These are phyloP conservation scores for Amanita jacksonii DNA, from an alignment of 768 basidiomycete genomes.

Conservation along the genomic window DNA sequence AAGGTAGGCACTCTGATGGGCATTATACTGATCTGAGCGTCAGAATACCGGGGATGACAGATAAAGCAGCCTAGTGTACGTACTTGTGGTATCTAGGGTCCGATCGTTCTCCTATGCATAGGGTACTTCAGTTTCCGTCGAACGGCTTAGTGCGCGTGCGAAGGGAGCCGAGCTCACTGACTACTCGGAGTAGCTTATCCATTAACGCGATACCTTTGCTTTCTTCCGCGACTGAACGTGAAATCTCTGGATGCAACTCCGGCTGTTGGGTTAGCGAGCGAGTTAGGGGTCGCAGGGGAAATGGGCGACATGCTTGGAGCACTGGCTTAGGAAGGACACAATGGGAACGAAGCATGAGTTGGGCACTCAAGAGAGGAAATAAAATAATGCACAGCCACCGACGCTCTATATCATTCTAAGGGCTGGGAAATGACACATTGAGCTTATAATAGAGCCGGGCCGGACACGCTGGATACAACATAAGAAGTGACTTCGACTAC, in stretches of 20 bases:
- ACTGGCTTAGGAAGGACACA: too few relatives aligned
- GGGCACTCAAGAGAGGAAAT: too few relatives aligned
- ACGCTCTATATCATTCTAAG: too few relatives aligned
- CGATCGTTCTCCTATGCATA: conserved; percentile 33
- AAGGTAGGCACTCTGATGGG: conserved; percentile 41
- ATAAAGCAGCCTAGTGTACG: conserved; percentile 8
- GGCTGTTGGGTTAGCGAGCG: too few relatives aligned
- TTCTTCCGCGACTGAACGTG: conserved; percentile 33
- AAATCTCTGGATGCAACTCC: background rate
- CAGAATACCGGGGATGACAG: conserved; percentile 2
- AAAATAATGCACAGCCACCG: too few relatives aligned
- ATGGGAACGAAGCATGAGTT: too few relatives aligned
- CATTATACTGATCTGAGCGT: conserved; percentile 31
- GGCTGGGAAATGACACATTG: too few relatives aligned
- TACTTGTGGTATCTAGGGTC: conserved; percentile 47
- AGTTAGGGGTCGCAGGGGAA: too few relatives aligned
- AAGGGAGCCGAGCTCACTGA: conserved; percentile 35
- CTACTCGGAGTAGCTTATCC: conserved; percentile 43
- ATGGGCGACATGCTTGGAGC: too few relatives aligned
- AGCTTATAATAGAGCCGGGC: too few relatives aligned
- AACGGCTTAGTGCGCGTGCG: background rate
- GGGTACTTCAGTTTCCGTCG: conserved; percentile 1
- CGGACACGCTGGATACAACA: too few relatives aligned
- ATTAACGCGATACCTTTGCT: conserved; percentile 49
- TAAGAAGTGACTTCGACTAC: too few relatives aligned